These are phyloP conservation scores for Lachnellula hyalina DNA, from an alignment of 2,329 filamentous ascomycete species.

Conservation along the genomic window DNA sequence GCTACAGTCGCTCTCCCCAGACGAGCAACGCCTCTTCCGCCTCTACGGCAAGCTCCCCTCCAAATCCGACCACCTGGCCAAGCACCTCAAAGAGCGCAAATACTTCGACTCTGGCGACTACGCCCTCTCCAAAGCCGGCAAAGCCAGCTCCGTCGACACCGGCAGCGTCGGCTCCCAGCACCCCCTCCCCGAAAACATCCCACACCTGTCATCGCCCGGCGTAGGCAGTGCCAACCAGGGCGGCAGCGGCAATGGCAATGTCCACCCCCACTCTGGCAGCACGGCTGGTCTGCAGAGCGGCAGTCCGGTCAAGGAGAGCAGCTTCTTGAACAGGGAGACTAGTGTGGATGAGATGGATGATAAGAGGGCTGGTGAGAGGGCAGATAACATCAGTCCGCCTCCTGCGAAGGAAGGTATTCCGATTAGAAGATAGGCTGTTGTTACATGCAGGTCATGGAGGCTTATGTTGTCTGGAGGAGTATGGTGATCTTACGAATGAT, in stretches of 20 bases:
- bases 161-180: slow-evolving; percentile 93
- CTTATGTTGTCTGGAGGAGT: slow-evolving; percentile 2
- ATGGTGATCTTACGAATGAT: slow-evolving; percentile 16
- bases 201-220: slow-evolving; percentile 69
- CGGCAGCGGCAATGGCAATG: slow-evolving; percentile 39
- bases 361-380: slow-evolving; percentile 32
- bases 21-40: slow-evolving; percentile 94
- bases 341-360: slow-evolving; percentile 55
- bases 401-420: slow-evolving; percentile 50
- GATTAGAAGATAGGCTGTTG: slow-evolving; percentile 50
- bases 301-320: slow-evolving; percentile 87
- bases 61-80: slow-evolving; percentile 93
- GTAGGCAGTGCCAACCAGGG: slow-evolving; percentile 35
- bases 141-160: slow-evolving; percentile 88
- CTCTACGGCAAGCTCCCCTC: slow-evolving; percentile 97
- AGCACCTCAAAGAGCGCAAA: slow-evolving; percentile 98
- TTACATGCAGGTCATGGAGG: neutral
- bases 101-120: slow-evolving; percentile 98
- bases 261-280: slow-evolving; percentile 36
- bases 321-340: slow-evolving; percentile 77
- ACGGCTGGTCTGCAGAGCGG: slow-evolving; percentile 53
- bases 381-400: slow-evolving; percentile 39
- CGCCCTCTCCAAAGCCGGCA: slow-evolving; percentile 93
- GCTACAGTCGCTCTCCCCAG: slow-evolving; percentile 75
- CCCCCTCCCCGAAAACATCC: slow-evolving; percentile 91